Evolutionary conservation across 2,329 filamentous ascomycete species (phyloP), one percentile per base, ranked within the genome.

Genomic region (Xylaria multiplex): DNA sequence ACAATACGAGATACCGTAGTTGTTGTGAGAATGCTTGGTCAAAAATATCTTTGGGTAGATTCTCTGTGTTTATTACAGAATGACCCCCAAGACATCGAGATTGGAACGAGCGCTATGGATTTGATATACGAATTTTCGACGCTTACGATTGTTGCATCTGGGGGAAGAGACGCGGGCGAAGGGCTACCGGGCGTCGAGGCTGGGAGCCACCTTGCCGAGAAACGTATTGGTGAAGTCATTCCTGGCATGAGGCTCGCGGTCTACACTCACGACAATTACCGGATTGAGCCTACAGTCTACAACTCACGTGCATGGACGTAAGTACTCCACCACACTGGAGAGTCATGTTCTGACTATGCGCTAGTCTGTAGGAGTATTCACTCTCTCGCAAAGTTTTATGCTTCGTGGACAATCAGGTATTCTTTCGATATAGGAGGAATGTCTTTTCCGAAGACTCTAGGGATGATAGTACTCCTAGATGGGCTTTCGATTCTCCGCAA

Each of bases 221-320:
- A 40, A 22, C 50, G 24, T 32, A 53, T 32, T 53, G 35, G 13
- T 35, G 50, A 53, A 53, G 16, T 32, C n/a, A 40, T 40, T 32
- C 50, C 50, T 11, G 50, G 50, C 13, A 7, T 53, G 14, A 53
- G 50, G 11, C 50, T 53, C 13, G 27, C 27, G 22, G 50, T 53
- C 19, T 22, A 53, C 30, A 53, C 35, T 32, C n/a, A 53, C 6
- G 16, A 2, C 5, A 27, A 53, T 5, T 40, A 6, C 27, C 50
- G 27, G 6, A 16, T 53, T n/a, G 50, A 40, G 50, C 24, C 27
- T 9, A 35, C 50, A 16, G 13, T 32, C 30, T 53, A 53, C 35
- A 53, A 53, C 24, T 53, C 50, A 16, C 50, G 50, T 16, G 50
- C 50, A 53, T 53, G 50, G 50, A 53, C 50, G 50, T 40, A 40